phyloP scores from a whole-genome alignment of 2,329 filamentous ascomycete species.

The Aspergillus neotritici region DNA sequence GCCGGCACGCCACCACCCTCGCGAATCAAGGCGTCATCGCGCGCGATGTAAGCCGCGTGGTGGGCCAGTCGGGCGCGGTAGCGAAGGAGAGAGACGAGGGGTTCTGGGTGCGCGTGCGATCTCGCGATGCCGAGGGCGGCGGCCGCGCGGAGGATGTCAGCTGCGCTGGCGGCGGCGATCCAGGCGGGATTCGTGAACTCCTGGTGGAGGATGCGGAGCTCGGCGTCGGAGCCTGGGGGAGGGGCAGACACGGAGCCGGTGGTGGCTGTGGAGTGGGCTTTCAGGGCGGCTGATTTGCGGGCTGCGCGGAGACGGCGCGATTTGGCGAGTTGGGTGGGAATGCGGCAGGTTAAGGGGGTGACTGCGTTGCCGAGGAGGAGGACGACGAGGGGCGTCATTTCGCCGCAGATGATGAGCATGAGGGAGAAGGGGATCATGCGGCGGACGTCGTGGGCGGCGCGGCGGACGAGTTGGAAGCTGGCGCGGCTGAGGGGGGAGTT shows the following conservation, averaged over 20 bases:
- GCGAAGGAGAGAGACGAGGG: conserved; percentile 32
- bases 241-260: conserved; percentile 12
- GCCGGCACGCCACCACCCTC: conserved; percentile 55
- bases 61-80: conserved; percentile 51
- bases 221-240: conserved; percentile 14
- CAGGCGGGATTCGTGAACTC: conserved; percentile 18
- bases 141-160: conserved; percentile 30
- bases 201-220: conserved; percentile 27
- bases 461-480: conserved; percentile 63
- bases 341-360: conserved; percentile 75
- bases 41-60: conserved; percentile 58
- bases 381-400: conserved; percentile 78
- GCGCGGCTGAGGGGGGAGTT: conserved; percentile 50
- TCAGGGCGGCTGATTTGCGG: conserved; percentile 24
- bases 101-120: conserved; percentile 39
- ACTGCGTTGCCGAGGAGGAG: conserved; percentile 61
- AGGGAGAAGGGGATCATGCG: conserved; percentile 73
- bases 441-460: conserved; percentile 66
- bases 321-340: conserved; percentile 66
- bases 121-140: conserved; percentile 30
- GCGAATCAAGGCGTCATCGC: conserved; percentile 65
- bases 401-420: conserved; percentile 71
- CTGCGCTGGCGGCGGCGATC: conserved; percentile 15
- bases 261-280: conserved; percentile 16
- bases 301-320: conserved; percentile 51